Evolutionary conservation across 176 grass and related monocot genomes (phyloP).

Genomic region (Eleusine coracana): DNA sequence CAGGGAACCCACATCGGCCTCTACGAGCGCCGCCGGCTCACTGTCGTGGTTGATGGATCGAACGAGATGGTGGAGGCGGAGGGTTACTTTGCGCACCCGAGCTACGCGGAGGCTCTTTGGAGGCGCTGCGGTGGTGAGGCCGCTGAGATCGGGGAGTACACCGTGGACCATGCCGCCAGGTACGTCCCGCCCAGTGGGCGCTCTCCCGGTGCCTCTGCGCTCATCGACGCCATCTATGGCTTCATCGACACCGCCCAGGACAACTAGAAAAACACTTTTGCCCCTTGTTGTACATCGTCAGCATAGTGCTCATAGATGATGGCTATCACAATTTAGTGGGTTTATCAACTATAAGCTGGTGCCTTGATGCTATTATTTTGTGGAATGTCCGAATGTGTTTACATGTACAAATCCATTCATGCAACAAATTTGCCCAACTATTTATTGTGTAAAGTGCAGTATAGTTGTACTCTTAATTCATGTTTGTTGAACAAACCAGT

Average conservation of each 20-base stretch:
- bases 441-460: background rate
- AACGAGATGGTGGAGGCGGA: constrained; percentile 42
- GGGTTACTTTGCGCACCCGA: constrained; percentile 78
- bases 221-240: constrained; percentile 50
- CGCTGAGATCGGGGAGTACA: constrained; percentile 56
- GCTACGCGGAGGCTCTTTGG: constrained; percentile 74
- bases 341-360: background rate
- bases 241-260: constrained; percentile 38
- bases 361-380: background rate
- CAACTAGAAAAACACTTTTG: background rate
- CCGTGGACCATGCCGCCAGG: constrained; percentile 47
- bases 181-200: constrained; percentile 60
- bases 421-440: background rate
- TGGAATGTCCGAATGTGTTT: background rate
- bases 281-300: background rate
- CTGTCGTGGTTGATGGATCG: constrained; percentile 27
- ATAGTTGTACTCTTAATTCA: background rate
- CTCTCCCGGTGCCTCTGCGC: constrained; percentile 24
- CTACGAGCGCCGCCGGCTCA: constrained; percentile 66
- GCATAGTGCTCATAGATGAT: background rate
- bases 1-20: constrained; percentile 67
- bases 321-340: background rate
- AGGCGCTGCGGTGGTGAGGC: constrained; percentile 57
- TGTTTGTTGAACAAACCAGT: background rate
- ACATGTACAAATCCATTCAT: background rate